phyloP scores from a whole-genome alignment of 345 rosid species.

The Populus nigra region DNA sequence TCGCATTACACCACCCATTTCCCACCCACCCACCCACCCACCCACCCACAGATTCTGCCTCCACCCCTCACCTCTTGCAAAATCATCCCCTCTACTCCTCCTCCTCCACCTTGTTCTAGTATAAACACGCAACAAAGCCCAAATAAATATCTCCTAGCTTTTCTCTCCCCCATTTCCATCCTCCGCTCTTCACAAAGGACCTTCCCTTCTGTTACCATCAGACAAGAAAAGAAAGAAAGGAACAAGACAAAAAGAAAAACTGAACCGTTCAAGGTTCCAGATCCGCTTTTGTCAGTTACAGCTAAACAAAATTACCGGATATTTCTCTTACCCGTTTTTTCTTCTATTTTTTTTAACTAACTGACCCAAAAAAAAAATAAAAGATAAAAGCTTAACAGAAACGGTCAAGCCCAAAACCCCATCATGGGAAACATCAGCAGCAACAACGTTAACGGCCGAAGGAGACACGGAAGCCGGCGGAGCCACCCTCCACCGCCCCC shows the following conservation, averaged over 20 bases:
- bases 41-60: constrained; percentile 6
- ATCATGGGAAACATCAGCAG: constrained; percentile 71
- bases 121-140: background rate
- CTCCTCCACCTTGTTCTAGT: background rate
- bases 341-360: constrained; percentile 6
- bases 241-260: background rate
- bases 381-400: background rate
- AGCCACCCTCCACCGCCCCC: constrained; percentile 47
- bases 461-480: constrained; percentile 51
- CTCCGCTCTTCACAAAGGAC: background rate
- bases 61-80: background rate
- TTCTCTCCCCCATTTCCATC: constrained; percentile 1
- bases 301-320: background rate
- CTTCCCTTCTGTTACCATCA: background rate
- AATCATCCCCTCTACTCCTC: background rate
- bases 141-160: background rate
- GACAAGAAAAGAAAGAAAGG: background rate
- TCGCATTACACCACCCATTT: constrained; percentile 29
- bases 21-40: background rate
- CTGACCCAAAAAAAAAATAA: background rate
- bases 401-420: background rate
- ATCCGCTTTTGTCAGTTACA: background rate
- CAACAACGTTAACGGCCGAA: constrained; percentile 52
- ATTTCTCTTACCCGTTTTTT: constrained; percentile 2
- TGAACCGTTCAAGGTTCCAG: background rate